Evolutionary conservation across 2,329 filamentous ascomycete genomes (phyloP), one percentile per base, ranked within the genome.

Genomic region (Pezicula radicicola): DNA sequence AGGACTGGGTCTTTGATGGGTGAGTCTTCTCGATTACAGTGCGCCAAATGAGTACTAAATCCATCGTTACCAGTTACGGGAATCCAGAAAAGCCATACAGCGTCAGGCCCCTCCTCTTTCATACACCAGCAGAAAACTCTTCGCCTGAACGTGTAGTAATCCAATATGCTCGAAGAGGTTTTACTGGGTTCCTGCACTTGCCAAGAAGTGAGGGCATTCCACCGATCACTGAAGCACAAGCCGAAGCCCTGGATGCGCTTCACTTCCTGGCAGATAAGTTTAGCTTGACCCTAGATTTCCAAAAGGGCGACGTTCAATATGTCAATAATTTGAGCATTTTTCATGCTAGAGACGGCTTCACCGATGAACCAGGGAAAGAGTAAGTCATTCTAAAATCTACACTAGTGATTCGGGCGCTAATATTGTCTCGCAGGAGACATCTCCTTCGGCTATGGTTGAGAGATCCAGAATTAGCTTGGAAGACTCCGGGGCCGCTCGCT

Each of bases 121-220:
- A 82, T 60, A 77, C 82, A 45, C 74, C 78, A 0, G 72, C 73
- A 9, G 77, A 71, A 0, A 66, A 57, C 0, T 65, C 63, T 1
- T 61, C 64, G 0, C 78, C 80, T 0, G 77, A 85, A 59, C 73
- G 80, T 1, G 65, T 86, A 1, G 66, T 81, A 6, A 74, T 87
- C 28, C 81, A 86, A 55, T 87, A 85, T 56, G 79, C 78, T 0
- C 76, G 83, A 3, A 74, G 83, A 1, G 71, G 69, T 25, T 85
- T 85, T 56, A 82, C 81, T 48, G 71, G 84, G 2, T 85, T 79
- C 60, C 73, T 75, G 55, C 73, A 73, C 0, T 69, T 82, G 1
- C 80, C 81, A 3, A 72, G 83, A 44, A 77, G 72, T 7, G 51
- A 70, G 1, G 63, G 75, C 18, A 80, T 87, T 46, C 83, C 84